These are phyloP conservation scores for Mariannaea sp. DNA, from an alignment of 2,329 filamentous ascomycete species.

Conservation along the genomic window DNA sequence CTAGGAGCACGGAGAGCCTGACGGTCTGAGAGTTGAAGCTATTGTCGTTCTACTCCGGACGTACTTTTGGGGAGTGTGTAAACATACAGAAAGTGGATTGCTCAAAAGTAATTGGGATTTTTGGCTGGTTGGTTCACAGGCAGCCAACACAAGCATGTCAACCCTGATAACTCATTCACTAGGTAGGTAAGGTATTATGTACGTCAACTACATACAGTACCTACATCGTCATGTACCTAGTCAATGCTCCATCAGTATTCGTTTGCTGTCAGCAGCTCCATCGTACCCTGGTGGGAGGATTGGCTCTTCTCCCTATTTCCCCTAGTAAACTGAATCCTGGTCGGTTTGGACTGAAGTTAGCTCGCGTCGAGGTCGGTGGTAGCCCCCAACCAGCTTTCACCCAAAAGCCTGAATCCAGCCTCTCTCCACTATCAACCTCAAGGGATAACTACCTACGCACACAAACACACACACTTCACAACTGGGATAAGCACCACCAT, in stretches of 20 bases:
- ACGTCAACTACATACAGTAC: no score
- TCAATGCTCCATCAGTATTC: no score
- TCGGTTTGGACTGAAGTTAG: not conserved
- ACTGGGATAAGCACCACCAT: no score
- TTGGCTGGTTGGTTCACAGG: conserved; percentile 19
- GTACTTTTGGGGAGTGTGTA: conserved; percentile 2
- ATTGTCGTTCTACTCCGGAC: not conserved
- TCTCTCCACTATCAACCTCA: not conserved
- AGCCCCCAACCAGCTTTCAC: not conserved
- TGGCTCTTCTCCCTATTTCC: not conserved
- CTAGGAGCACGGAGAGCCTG: conserved; percentile 1
- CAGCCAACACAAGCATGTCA: conserved; percentile 6
- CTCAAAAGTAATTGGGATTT: no score
- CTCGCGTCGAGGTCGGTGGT: not conserved
- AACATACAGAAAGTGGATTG: no score
- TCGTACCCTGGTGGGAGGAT: no score
- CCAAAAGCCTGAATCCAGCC: not conserved
- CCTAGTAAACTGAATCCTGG: not conserved
- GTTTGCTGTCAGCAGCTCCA: no score
- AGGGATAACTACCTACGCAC: not conserved
- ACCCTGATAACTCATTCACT: no score
- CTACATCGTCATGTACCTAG: no score
- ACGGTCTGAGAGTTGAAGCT: not conserved
- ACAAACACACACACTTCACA: no score
- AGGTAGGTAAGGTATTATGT: not conserved